These are phyloP conservation scores for Immersiporthe knoxdaviesiana DNA, from an alignment of 2,329 filamentous ascomycete species.

Conservation along the genomic window DNA sequence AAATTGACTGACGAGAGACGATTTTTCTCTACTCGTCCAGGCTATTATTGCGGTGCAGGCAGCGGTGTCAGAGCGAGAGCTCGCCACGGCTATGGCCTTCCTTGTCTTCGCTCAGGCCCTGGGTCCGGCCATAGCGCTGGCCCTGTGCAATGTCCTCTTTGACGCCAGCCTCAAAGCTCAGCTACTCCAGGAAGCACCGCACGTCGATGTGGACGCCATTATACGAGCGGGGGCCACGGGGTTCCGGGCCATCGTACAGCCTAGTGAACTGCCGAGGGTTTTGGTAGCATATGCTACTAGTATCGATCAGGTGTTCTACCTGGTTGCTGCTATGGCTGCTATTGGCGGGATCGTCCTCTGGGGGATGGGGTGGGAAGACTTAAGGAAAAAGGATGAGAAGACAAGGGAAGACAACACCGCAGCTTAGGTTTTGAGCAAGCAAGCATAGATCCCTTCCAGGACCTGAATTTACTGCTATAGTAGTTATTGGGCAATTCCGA, in stretches of 20 bases:
- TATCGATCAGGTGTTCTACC: neutral
- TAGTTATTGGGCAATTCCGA: no score
- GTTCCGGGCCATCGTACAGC: neutral
- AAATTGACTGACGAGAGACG: neutral
- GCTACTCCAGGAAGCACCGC: neutral
- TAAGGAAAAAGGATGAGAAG: no score
- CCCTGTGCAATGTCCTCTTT: neutral
- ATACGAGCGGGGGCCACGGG: neutral
- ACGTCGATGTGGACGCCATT: neutral
- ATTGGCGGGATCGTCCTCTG: neutral
- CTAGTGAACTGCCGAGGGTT: neutral
- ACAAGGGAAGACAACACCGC: no score
- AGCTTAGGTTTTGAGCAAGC: no score
- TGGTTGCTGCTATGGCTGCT: neutral
- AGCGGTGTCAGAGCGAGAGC: neutral
- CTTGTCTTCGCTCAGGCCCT: neutral
- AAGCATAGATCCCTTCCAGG: neutral
- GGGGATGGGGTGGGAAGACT: constrained; percentile 8
- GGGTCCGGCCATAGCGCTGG: neutral
- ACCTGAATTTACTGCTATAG: no score
- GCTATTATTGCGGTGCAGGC: neutral
- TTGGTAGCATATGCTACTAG: neutral
- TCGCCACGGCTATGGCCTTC: neutral
- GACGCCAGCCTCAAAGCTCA: neutral
- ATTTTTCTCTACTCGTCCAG: neutral